Base-by-base conservation (phyloP, 192 early-diverging fungal genomes). In the Chytriomyces hyalinus region DNA sequence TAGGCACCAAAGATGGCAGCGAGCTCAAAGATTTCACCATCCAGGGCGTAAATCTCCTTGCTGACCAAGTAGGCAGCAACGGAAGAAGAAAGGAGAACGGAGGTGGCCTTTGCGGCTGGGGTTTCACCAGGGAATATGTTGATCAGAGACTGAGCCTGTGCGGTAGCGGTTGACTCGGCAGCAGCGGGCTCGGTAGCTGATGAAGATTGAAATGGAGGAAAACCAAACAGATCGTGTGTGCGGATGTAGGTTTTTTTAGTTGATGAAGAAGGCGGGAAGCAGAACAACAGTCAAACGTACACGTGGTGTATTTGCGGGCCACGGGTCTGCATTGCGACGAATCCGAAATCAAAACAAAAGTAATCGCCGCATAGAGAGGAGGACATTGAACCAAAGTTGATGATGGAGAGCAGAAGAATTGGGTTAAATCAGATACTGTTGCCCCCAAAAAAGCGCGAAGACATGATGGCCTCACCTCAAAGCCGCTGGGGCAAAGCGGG, bases 21-120 rank as follows among this genome's bases (percentile, higher is more conserved):
- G 65, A 96, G 81, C 66, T 96, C 91, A 61, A 97, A 87, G 57
- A 95, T 90, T 82, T 99, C 96, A 82, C 93, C 94, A 84, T 97
- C 97, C 73, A 97, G 81, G 65, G 97, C 90, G 87, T 97, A 99
- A 84, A 99, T 94, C 87, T 99, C 97, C 92, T 99, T 97, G 70
- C 95, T 94, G 80, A 99, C 91, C 49, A 94, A 83, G 84, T 91
- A 94, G 49, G 95, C 92, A 15, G 95, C 92, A 73, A 94, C 81
- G 71, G 94, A 95, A 57, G 94, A 89, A 66, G 89, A 88, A 24
- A 92, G 82, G 61, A 96, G 93, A 78, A 97, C 88, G 81, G 91
- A 94, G 51, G 90, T 91, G 45, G 97, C 93, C 89, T 99, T 99
- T 79, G 93, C 89, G 72, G 93, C 88, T 50, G 94, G 80, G 70